Evolutionary conservation across 2,329 filamentous ascomycete genomes (phyloP).

Genomic region (Calonectria pauciramosa): DNA sequence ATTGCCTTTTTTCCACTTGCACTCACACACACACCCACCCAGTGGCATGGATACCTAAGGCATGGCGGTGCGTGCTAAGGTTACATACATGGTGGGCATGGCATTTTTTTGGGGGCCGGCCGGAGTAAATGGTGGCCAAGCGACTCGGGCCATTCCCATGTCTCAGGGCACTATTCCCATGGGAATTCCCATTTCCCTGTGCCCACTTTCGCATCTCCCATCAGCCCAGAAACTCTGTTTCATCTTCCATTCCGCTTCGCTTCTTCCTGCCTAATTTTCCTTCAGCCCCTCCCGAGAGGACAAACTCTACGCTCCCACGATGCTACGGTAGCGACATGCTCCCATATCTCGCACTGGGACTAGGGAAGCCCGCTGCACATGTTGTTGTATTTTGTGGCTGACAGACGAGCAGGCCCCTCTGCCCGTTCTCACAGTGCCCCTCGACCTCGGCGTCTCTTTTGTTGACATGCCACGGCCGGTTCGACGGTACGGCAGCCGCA

Average conservation of each 20-base stretch:
- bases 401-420: neutral
- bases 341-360: neutral
- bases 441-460: neutral
- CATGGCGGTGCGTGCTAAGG: conserved; percentile 1
- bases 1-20: neutral
- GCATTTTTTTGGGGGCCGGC: neutral
- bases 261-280: neutral
- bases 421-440: neutral
- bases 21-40: neutral
- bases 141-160: neutral
- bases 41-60: neutral
- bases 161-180: neutral
- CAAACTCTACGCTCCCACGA: neutral
- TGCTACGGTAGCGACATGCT: neutral
- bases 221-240: neutral
- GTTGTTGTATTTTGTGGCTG: neutral
- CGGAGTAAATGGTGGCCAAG: neutral
- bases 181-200: neutral
- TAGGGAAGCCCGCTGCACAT: neutral
- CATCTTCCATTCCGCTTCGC: neutral
- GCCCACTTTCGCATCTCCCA: neutral
- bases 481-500: conserved; percentile 2
- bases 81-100: neutral
- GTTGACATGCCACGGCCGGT: neutral
- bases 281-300: neutral